These are phyloP conservation scores for Malassezia globosa DNA, from an alignment of 1,284 basidiomycete genomes.

Conservation along the genomic window DNA sequence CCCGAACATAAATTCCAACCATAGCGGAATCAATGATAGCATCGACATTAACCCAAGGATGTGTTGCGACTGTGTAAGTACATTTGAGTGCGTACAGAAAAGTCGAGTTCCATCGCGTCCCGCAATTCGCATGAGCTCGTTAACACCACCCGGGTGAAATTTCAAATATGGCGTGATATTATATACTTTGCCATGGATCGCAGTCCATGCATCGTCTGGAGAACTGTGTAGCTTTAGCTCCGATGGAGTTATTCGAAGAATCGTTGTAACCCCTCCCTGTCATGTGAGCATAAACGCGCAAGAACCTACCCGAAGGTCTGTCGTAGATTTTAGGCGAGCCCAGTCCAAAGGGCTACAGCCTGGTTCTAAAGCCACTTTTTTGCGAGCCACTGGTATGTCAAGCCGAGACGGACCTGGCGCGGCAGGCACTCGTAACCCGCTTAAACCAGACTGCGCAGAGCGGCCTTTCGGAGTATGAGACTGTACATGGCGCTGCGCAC, in stretches of 20 bases:
- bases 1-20: conserved; percentile 69
- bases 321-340: conserved; percentile 69
- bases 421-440: not conserved
- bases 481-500: conserved; percentile 58
- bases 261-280: conserved; percentile 31
- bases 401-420: conserved; percentile 15
- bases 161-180: conserved; percentile 85
- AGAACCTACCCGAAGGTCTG: conserved; percentile 20
- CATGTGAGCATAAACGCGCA: conserved; percentile 16
- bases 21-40: conserved; percentile 84
- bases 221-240: conserved; percentile 73
- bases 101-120: conserved; percentile 86
- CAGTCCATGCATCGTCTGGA: conserved; percentile 82
- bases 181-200: conserved; percentile 86
- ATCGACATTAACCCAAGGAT: conserved; percentile 87
- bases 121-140: conserved; percentile 87
- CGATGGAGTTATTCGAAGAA: conserved; percentile 65
- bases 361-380: conserved; percentile 76
- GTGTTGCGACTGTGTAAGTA: conserved; percentile 45
- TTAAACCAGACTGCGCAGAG: not conserved
- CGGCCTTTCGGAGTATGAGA: conserved; percentile 24
- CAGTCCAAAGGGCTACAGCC: conserved; percentile 89
- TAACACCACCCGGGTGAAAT: conserved; percentile 88
- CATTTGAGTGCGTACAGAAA: conserved; percentile 59
- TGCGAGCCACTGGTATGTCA: conserved; percentile 45